Conservation (phyloP, 1,139 yeast genomes). For the Schizosaccharomyces versatilis region DNA sequence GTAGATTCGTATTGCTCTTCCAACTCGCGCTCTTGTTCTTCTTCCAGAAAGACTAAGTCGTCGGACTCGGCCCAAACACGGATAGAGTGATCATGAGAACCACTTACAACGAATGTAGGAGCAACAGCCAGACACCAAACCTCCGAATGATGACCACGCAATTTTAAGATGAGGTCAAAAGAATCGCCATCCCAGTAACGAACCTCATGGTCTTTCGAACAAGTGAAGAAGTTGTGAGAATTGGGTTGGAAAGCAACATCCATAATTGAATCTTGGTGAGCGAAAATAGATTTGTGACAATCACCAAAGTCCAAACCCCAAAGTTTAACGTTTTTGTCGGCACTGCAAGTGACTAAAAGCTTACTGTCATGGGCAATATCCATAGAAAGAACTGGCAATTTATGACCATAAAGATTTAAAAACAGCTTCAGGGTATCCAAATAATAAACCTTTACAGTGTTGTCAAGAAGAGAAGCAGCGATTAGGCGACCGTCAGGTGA, state of each 20-base stretch:
- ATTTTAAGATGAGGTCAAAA: conserved; percentile 75
- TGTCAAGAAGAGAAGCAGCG: conserved; percentile 72
- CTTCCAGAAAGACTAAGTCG: conserved; percentile 85
- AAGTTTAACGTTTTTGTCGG: conserved; percentile 86
- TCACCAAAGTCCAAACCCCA: conserved; percentile 99
- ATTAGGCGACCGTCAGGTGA: conserved; percentile 60
- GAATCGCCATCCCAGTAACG: conserved; percentile 98
- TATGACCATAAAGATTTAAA: conserved; percentile 82
- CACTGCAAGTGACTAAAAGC: conserved; percentile 72
- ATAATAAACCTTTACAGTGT: conserved; percentile 81
- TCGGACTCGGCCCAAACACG: conserved; percentile 81
- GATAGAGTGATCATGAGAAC: conserved; percentile 83
- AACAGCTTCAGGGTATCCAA: conserved; percentile 68
- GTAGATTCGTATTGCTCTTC: conserved; percentile 75
- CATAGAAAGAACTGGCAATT: conserved; percentile 65
- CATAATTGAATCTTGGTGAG: conserved; percentile 91
- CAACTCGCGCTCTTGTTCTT: conserved; percentile 85
- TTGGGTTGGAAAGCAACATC: conserved; percentile 63
- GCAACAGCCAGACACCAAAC: conserved; percentile 76
- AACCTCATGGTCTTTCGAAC: conserved; percentile 69
- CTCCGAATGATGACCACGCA: conserved; percentile 71
- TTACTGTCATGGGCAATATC: conserved; percentile 81
- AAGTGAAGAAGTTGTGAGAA: conserved; percentile 70
- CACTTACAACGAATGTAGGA: conserved; percentile 58
- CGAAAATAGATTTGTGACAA: conserved; percentile 88